Evolutionary conservation across 2,329 filamentous ascomycete genomes (phyloP).

Genomic region (Trichoderma guizhouense): DNA sequence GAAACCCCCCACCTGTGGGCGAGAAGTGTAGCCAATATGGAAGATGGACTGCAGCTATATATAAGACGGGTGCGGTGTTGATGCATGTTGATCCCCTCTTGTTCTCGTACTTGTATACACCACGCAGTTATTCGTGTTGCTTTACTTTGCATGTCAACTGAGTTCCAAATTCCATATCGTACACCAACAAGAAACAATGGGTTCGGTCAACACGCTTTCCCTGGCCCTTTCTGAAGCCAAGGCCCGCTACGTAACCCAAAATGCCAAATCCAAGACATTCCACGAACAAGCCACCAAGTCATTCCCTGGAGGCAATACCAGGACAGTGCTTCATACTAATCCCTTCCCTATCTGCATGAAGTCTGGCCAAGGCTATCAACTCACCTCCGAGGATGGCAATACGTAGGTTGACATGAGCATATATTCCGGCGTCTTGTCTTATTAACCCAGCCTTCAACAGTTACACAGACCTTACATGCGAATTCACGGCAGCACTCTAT

Average conservation of each 20-base stretch:
- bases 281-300: slow-evolving; percentile 36
- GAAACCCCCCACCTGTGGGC: not conserved
- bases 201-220: slow-evolving; percentile 6
- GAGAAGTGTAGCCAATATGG: not conserved
- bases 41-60: not conserved
- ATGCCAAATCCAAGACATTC: slow-evolving; percentile 37
- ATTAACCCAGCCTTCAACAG: slow-evolving; percentile 22
- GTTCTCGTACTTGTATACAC: not conserved
- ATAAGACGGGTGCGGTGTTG: not conserved
- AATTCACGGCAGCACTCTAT: slow-evolving; percentile 63
- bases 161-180: not conserved
- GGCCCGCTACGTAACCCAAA: slow-evolving; percentile 34
- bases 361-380: slow-evolving; percentile 33
- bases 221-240: slow-evolving; percentile 33
- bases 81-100: not conserved
- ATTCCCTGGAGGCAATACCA: slow-evolving; percentile 47
- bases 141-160: not conserved
- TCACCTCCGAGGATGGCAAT: slow-evolving; percentile 42
- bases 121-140: not conserved
- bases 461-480: slow-evolving; percentile 60
- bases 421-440: not conserved
- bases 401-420: slow-evolving; percentile 24
- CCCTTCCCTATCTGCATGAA: slow-evolving; percentile 44
- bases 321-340: slow-evolving; percentile 41
- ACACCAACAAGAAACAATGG: not conserved